A percentile compares a stretch with the other conserved stretches of the same genome.
These are phyloP conservation scores for Coemansia umbellata DNA, from an alignment of 192 early-diverging fungal genomes.

Conservation along the genomic window DNA sequence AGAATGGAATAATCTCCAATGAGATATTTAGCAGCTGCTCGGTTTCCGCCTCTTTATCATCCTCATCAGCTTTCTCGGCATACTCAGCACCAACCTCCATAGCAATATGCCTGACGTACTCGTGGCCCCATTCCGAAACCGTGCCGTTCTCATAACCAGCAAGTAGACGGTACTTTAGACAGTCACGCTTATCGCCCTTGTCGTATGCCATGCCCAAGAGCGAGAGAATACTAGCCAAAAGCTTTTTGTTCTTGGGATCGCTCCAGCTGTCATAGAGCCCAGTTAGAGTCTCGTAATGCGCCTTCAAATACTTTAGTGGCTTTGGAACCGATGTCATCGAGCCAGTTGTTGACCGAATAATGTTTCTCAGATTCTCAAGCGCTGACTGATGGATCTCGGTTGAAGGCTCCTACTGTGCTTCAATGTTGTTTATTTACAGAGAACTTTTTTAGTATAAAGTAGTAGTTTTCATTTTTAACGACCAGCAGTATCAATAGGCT, in stretches of 20 bases:
- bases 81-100: conserved; percentile 89
- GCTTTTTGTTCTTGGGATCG: conserved; percentile 65
- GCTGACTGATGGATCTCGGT: conserved; percentile 75
- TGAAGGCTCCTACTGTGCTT: conserved; percentile 57
- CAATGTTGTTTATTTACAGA: neutral
- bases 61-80: conserved; percentile 59
- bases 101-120: conserved; percentile 96
- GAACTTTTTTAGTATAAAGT: neutral
- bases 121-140: conserved; percentile 95
- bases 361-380: conserved; percentile 80
- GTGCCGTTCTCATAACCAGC: conserved; percentile 68
- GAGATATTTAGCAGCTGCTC: conserved; percentile 69
- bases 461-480: neutral
- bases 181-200: conserved; percentile 79
- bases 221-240: conserved; percentile 93
- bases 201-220: conserved; percentile 95
- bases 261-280: conserved; percentile 73
- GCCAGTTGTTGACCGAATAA: conserved; percentile 90
- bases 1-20: conserved; percentile 87
- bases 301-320: conserved; percentile 92
- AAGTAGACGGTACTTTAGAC: conserved; percentile 79
- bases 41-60: conserved; percentile 46
- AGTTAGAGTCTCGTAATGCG: conserved; percentile 71
- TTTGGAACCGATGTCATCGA: conserved; percentile 99
- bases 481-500: neutral